Percentiles rank a stretch among this genome's conserved stretches.
Conservation (phyloP, 495 filamentous ascomycete genomes). For the Xylaria scruposa region DNA sequence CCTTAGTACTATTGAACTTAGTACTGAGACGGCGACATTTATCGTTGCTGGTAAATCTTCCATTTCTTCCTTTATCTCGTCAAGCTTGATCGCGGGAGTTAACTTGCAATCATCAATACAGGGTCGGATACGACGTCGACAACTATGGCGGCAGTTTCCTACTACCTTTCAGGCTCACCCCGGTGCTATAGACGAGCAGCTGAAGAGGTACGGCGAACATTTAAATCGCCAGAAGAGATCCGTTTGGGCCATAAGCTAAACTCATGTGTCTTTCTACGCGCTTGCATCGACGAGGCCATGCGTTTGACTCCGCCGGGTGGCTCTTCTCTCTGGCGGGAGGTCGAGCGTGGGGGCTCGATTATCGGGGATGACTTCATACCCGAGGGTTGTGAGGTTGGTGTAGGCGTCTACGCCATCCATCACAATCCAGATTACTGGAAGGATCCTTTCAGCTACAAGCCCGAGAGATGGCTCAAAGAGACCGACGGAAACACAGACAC, state of each 20-base stretch:
- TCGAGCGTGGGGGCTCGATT: neutral
- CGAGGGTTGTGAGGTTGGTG: neutral
- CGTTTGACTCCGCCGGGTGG: neutral
- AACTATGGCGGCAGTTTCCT: neutral
- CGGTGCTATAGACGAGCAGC: neutral
- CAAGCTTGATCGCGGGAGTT: neutral
- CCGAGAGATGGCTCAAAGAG: neutral
- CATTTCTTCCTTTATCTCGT: neutral
- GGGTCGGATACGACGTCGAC: neutral
- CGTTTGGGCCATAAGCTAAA: neutral
- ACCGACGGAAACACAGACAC: neutral
- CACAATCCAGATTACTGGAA: neutral
- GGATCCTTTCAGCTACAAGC: neutral
- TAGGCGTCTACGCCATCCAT: neutral
- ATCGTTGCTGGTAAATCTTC: neutral
- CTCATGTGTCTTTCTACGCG: constrained; percentile 1
- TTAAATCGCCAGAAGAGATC: neutral
- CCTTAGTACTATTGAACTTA: neutral
- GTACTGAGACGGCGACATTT: constrained; percentile 10
- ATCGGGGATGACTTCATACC: neutral
- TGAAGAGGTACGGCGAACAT: neutral
- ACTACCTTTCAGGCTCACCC: neutral
- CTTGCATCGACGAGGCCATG: constrained; percentile 7
- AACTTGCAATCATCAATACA: neutral
- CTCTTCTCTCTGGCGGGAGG: neutral